Conservation (phyloP, 1,139 yeast genomes). For the Saccharomyces hybrid region DNA sequence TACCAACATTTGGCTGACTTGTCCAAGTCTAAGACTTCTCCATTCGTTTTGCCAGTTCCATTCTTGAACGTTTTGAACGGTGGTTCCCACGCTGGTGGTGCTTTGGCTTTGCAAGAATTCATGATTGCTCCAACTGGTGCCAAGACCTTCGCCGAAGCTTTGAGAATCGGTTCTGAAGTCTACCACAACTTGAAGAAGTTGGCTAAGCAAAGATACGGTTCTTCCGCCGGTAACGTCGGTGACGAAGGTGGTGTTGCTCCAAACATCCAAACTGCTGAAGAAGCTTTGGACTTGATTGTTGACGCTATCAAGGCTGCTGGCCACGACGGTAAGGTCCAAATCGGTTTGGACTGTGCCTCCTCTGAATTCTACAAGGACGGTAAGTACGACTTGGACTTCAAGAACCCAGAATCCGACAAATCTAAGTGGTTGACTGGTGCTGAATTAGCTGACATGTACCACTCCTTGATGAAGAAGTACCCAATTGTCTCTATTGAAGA, state of each 20-base stretch:
- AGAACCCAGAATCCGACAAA: constrained; percentile 84
- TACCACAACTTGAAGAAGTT: constrained; percentile 89
- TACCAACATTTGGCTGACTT: constrained; percentile 77
- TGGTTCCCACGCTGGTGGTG: constrained; percentile 99
- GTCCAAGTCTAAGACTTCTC: constrained; percentile 50
- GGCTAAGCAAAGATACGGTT: constrained; percentile 89
- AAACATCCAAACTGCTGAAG: constrained; percentile 83
- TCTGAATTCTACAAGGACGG: constrained; percentile 96
- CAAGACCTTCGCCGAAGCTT: constrained; percentile 79
- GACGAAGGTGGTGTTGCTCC: constrained; percentile 99
- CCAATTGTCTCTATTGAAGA: constrained; percentile 97
- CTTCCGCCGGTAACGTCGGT: constrained; percentile 98
- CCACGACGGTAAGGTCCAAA: constrained; percentile 80
- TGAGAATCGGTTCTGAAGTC: constrained; percentile 93
- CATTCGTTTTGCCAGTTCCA: constrained; percentile 88
- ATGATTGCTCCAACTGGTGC: constrained; percentile 95
- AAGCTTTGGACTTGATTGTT: constrained; percentile 87
- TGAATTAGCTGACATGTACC: constrained; percentile 79
- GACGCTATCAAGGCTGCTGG: constrained; percentile 87
- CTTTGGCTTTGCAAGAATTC: constrained; percentile 96
- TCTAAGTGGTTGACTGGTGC: constrained; percentile 85
- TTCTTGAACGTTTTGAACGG: constrained; percentile 97
- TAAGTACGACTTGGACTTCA: constrained; percentile 93
- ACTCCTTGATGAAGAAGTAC: constrained; percentile 69
- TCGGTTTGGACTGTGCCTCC: constrained; percentile 93